Evolutionary conservation across 768 basidiomycete species (phyloP).

Genomic region (Rhizopogon vulgaris): DNA sequence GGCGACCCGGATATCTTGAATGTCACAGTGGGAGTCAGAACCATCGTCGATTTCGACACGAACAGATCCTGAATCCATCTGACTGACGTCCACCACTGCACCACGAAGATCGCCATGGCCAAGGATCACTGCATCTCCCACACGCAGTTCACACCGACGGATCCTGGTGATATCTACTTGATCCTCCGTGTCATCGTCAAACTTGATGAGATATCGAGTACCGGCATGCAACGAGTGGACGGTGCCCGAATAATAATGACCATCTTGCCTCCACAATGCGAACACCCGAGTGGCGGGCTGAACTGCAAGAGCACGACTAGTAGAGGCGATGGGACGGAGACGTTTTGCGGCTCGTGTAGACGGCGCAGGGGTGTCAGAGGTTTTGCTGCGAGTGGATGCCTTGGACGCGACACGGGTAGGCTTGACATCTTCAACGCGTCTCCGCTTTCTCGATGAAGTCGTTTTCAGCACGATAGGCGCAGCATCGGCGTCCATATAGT

Average conservation of each 20-base stretch:
- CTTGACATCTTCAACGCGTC: constrained; percentile 28
- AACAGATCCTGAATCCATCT: constrained; percentile 26
- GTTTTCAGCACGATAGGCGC: constrained; percentile 20
- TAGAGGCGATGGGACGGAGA: constrained; percentile 32
- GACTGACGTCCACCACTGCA: constrained; percentile 25
- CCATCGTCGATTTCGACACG: constrained; percentile 36
- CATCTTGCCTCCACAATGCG: constrained; percentile 58
- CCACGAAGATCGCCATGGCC: constrained; percentile 22
- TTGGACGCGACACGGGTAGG: constrained; percentile 17
- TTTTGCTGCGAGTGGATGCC: constrained; percentile 22
- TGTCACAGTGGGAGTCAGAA: constrained; percentile 11
- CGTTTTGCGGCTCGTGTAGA: constrained; percentile 32
- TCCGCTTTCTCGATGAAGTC: constrained; percentile 35
- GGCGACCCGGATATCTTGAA: constrained; percentile 43
- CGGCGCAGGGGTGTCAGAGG: constrained; percentile 21
- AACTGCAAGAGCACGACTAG: constrained; percentile 9
- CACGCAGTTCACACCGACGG: constrained; percentile 42
- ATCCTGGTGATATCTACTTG: constrained; percentile 46
- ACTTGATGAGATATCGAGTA: constrained; percentile 44
- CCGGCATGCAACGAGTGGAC: constrained; percentile 32
- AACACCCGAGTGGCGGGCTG: constrained; percentile 53
- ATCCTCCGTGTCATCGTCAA: constrained; percentile 56
- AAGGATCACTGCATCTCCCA: constrained; percentile 53
- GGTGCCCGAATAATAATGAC: constrained; percentile 56
- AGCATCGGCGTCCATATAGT: constrained; percentile 28